Base-by-base conservation (phyloP, 139 green algal species). In the Closterium sp. region DNA sequence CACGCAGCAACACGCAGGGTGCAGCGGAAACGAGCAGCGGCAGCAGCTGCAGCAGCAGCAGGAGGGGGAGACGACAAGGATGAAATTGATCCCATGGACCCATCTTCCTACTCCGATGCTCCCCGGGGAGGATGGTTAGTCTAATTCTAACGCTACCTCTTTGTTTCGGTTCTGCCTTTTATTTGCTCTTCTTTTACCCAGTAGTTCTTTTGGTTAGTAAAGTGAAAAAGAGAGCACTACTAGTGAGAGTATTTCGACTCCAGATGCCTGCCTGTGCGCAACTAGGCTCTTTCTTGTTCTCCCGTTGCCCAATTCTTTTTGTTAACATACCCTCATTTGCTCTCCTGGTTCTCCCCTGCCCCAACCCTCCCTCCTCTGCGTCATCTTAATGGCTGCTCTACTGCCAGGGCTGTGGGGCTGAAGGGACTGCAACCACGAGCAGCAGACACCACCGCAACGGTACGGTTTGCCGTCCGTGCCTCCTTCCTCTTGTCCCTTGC, bases 61-160 rank as follows among this genome's bases (percentile, higher is more conserved):
- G 29, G 24, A 87, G 27, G 24, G 9, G 27, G 45, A 62, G 89
- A 38, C 19, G 90, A 94, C 85, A 79, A 42, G 28, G 84, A 87
- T 9, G 84, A 87, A 5, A 13, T 95, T 5, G 93, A 95, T 38
- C 93, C 93, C 22, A 95, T 95, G 93, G 93, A 95, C 86, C 93
- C 93, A 9, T 89, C 31, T 10, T 94, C 93, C 0, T 95, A 95
- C 27, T 95, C 93, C 21, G 93, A 95, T 45, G 93, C 93, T 22
- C 93, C 93, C 21, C 86, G 93, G 28, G 93, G 93, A 2, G 91
- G 93, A 34, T 95, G 93, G 93, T 94, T 85, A 92, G 93, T 32
- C 17, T 27, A 73, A n/a, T n/a, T n/a, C n/a, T n/a, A n/a, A n/a
- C n/a, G n/a, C n/a, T n/a, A n/a, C n/a, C n/a, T n/a, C n/a, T n/a